Percentiles rank a stretch among this genome's conserved stretches.
Evolutionary conservation across 2,329 filamentous ascomycete species (phyloP).

Genomic region (Penicillium sp.): DNA sequence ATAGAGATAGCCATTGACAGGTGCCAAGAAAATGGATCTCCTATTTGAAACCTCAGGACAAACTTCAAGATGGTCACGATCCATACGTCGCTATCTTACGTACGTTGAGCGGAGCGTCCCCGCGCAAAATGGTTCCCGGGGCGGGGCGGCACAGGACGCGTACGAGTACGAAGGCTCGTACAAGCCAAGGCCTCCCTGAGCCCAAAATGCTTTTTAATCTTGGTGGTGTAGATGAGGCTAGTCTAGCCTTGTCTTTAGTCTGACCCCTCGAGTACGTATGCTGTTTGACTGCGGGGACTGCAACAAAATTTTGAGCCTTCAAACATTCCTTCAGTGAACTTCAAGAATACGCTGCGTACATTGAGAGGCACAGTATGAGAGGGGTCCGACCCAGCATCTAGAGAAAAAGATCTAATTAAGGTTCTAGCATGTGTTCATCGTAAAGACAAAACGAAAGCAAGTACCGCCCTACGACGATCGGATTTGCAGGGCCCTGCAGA

Average conservation of each 20-base stretch:
- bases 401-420: background rate
- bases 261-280: background rate
- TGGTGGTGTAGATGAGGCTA: background rate
- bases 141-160: conserved; percentile 21
- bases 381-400: background rate
- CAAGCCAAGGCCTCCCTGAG: conserved; percentile 2
- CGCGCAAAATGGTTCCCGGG: conserved; percentile 13
- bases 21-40: background rate
- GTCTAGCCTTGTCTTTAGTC: background rate
- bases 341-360: background rate
- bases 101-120: conserved; percentile 14
- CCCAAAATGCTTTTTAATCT: background rate
- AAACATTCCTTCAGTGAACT: conserved; percentile 2
- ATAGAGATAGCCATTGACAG: background rate
- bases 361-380: background rate
- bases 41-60: background rate
- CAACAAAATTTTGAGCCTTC: background rate
- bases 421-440: background rate
- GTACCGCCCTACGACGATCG: conserved; percentile 4
- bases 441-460: background rate
- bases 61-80: background rate
- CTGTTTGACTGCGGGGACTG: background rate
- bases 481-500: conserved; percentile 1
- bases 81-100: conserved; percentile 16
- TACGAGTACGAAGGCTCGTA: conserved; percentile 22